Conservation (phyloP, 345 rosid genomes). For the Camelina laxa region DNA sequence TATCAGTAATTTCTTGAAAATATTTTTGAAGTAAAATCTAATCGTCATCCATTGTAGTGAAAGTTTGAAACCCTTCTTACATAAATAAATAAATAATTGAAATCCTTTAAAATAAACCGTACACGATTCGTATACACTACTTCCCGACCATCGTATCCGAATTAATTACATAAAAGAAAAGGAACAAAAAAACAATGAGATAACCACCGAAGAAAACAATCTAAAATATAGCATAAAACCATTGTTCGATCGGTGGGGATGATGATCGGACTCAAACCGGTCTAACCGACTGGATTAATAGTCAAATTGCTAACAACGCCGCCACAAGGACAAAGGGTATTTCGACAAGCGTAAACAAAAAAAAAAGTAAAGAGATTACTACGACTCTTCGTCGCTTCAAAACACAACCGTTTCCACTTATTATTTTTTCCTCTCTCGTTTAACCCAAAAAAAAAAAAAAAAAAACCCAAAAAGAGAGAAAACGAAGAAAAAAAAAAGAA, state of each 20-base stretch:
- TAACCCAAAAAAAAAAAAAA: neutral
- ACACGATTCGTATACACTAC: neutral
- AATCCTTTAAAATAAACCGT: neutral
- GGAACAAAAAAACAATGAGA: neutral
- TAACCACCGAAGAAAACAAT: neutral
- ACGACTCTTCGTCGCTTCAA: neutral
- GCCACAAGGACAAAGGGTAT: neutral
- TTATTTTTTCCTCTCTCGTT: constrained; percentile 17
- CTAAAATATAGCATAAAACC: neutral
- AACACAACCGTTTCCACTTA: constrained; percentile 31
- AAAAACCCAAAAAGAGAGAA: neutral
- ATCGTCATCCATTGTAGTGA: too few relatives aligned
- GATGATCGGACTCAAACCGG: neutral
- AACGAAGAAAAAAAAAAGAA: neutral
- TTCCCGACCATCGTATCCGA: neutral
- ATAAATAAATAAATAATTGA: too few relatives aligned
- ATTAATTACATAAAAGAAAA: too few relatives aligned
- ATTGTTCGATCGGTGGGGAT: neutral
- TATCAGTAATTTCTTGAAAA: too few relatives aligned
- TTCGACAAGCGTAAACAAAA: neutral
- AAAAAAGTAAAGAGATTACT: too few relatives aligned
- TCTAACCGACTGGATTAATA: neutral
- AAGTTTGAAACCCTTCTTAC: too few relatives aligned
- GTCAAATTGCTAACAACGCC: neutral
- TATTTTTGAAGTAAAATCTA: too few relatives aligned